phyloP scores from a whole-genome alignment of 768 basidiomycete genomes.

The Amanita jacksonii region DNA sequence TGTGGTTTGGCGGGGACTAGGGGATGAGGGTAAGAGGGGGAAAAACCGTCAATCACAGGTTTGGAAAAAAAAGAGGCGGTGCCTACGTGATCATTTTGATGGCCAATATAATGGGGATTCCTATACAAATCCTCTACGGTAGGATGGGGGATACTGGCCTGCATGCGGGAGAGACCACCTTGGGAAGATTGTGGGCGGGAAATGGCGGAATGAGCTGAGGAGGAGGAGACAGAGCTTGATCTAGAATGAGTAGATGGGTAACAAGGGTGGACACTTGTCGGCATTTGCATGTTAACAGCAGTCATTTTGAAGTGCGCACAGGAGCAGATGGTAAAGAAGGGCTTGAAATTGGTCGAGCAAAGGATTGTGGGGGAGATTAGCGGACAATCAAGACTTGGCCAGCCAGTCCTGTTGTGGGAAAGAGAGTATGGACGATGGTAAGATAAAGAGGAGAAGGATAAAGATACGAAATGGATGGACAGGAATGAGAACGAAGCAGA shows the following conservation, averaged over 20 bases:
- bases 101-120: slow-evolving; percentile 46
- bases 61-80: slow-evolving; percentile 9
- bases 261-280: slow-evolving; percentile 58
- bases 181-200: slow-evolving; percentile 77
- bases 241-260: slow-evolving; percentile 68
- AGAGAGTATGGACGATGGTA: slow-evolving; percentile 14
- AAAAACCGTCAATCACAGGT: slow-evolving; percentile 9
- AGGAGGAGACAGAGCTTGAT: slow-evolving; percentile 70
- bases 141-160: slow-evolving; percentile 34
- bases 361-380: slow-evolving; percentile 26
- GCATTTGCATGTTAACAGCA: slow-evolving; percentile 67
- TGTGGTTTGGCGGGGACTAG: slow-evolving; percentile 71
- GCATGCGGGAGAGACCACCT: slow-evolving; percentile 46
- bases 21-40: slow-evolving; percentile 11
- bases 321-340: slow-evolving; percentile 10
- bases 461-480: slow-evolving; percentile 13
- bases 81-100: slow-evolving; percentile 38
- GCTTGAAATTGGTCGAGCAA: slow-evolving; percentile 13
- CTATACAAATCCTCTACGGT: slow-evolving; percentile 65
- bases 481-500: slow-evolving; percentile 20
- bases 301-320: slow-evolving; percentile 36
- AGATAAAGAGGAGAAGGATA: slow-evolving; percentile 15
- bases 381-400: slow-evolving; percentile 37
- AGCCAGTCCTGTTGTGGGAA: slow-evolving; percentile 36
- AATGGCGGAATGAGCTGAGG: slow-evolving; percentile 60